phyloP scores from a whole-genome alignment of 73 alveolate genomes.

The Blepharisma japonicum region DNA sequence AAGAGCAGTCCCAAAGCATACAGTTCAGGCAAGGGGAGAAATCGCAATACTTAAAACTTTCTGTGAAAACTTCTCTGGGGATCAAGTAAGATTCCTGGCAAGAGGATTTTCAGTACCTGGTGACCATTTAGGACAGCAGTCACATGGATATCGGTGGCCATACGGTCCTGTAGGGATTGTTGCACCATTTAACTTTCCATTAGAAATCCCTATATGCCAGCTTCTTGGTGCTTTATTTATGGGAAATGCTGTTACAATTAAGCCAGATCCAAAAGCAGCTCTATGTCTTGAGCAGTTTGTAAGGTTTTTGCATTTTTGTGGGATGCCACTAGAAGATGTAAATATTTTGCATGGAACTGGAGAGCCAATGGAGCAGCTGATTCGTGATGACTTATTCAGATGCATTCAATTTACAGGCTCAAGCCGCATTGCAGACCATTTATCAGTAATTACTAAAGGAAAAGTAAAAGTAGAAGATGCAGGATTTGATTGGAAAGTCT shows the following conservation, averaged over 20 bases:
- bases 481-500: slow-evolving; percentile 93
- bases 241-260: slow-evolving; percentile 72
- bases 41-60: slow-evolving; percentile 58
- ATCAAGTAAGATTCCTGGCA: slow-evolving; percentile 75
- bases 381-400: slow-evolving; percentile 40
- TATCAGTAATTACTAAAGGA: slow-evolving; percentile 43
- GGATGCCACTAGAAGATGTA: slow-evolving; percentile 46
- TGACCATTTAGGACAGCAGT: slow-evolving; percentile 67
- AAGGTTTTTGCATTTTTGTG: slow-evolving; percentile 65
- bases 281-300: slow-evolving; percentile 80
- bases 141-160: slow-evolving; percentile 86
- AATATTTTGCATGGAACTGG: slow-evolving; percentile 46
- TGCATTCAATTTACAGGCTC: slow-evolving; percentile 77
- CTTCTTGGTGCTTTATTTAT: slow-evolving; percentile 69
- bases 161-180: slow-evolving; percentile 72
- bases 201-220: slow-evolving; percentile 87
- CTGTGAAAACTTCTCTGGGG: slow-evolving; percentile 89
- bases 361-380: slow-evolving; percentile 50
- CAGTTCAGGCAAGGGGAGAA: slow-evolving; percentile 67
- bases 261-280: slow-evolving; percentile 80
- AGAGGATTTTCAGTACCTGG: slow-evolving; percentile 68
- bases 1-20: slow-evolving; percentile 76
- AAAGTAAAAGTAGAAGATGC: slow-evolving; percentile 90
- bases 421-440: slow-evolving; percentile 50
- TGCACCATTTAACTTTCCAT: slow-evolving; percentile 93